Percentiles rank a stretch among this genome's conserved stretches.
Conservation (phyloP, 768 basidiomycete genomes). For the Melanogaster broomeanus region DNA sequence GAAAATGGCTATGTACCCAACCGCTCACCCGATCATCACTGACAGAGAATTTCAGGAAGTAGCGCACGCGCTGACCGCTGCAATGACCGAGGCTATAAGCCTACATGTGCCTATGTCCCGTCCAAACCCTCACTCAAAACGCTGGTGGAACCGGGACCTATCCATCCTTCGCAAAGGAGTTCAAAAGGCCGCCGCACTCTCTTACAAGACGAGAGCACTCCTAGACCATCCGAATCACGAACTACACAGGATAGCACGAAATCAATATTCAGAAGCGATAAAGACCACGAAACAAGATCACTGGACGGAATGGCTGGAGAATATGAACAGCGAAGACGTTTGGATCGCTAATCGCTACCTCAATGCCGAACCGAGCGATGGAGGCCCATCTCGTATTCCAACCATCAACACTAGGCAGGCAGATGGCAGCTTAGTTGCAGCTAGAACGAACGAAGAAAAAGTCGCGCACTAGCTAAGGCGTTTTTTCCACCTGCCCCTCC, state of each 20-base stretch:
- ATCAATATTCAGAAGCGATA: no score
- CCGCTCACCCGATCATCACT: neutral
- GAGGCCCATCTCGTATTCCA: fast-evolving
- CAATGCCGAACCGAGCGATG: neutral
- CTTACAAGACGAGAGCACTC: neutral
- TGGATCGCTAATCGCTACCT: constrained; percentile 12
- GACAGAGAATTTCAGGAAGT: constrained; percentile 5
- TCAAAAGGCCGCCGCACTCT: neutral
- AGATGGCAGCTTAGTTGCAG: neutral
- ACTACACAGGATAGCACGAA: neutral
- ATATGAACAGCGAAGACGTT: neutral
- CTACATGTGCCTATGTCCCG: constrained; percentile 2
- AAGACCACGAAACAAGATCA: constrained; percentile 10
- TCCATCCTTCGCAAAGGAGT: neutral
- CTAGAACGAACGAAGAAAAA: constrained; percentile 21
- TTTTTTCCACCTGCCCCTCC: constrained; percentile 28
- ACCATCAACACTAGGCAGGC: neutral
- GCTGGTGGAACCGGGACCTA: constrained; percentile 24
- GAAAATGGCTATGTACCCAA: neutral
- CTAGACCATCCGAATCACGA: neutral
- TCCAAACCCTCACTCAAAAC: constrained; percentile 15
- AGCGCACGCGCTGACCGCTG: constrained; percentile 5
- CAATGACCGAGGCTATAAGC: constrained; percentile 15
- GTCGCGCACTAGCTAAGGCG: constrained; percentile 6
- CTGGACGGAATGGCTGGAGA: constrained; percentile 12